Evolutionary conservation across 352 stramenopile species (phyloP), one percentile per base, ranked within the genome.

Genomic region (Thraustochytrium sp.): DNA sequence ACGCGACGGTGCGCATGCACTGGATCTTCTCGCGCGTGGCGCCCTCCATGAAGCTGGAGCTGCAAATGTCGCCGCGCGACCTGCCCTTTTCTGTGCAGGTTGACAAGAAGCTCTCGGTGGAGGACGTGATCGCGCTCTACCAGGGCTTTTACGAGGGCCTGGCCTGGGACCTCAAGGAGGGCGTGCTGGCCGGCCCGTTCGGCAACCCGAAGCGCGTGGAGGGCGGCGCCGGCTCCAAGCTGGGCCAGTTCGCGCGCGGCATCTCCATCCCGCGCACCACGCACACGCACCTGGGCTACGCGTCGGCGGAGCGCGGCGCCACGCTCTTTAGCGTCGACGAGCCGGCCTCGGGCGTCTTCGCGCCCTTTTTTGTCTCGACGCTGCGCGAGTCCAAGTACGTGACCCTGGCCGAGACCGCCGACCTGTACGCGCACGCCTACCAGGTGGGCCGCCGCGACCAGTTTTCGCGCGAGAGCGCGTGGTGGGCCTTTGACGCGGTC

Each of bases 91-190:
- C 90, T 0, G 90, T 97, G 23, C 88, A 92, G 72, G 91, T 93
- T 0, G 93, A 97, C 63, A 46, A 63, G 37, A 73, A 46, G 0
- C 82, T 98, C 23, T 91, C 89, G 3, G 87, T 91, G 31, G 86
- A 90, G 44, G 94, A 97, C 85, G 89, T 98, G 44, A 95, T 97
- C 89, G 86, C 89, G 36, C 94, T 96, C 68, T 92, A 97, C 82
- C 89, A 94, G 2, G 92, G 97, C 85, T 94, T 97, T 86, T 98
- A 97, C 82, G 91, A 97, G 86, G 93, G 93, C 42, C 98, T 94
- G 11, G 51, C 87, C 37, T 98, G 94, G 85, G 91, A 96, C 75
- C 93, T 96, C 88, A 95, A 90, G 0, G 90, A 95, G 72, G 91
- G 92, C 0, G 86, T 89, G 0, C 87, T 89, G 38, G 90, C 87